Evolutionary conservation across 2,329 filamentous ascomycete genomes (phyloP).

Genomic region (Ascochyta clinopodiicola): DNA sequence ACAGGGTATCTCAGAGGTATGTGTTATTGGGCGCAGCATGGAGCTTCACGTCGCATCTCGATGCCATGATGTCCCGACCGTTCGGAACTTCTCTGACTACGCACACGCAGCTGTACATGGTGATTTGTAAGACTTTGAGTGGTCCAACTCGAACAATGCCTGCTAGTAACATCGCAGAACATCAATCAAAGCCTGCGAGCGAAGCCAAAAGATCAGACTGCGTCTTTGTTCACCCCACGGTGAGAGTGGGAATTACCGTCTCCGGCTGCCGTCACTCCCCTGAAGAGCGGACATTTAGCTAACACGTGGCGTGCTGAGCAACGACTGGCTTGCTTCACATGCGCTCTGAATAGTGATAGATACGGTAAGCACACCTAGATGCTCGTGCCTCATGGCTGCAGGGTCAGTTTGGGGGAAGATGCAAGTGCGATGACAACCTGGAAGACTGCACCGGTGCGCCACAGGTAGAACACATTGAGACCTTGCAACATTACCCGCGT

Average conservation of each 20-base stretch:
- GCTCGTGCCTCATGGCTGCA: not conserved
- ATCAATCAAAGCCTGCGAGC: not conserved
- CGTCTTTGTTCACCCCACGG: constrained; percentile 1
- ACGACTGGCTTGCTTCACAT: not conserved
- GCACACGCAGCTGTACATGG: constrained; percentile 21
- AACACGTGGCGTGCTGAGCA: constrained; percentile 18
- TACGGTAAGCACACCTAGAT: not conserved
- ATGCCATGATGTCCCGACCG: constrained; percentile 3
- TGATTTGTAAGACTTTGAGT: constrained; percentile 12
- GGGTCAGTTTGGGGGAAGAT: not conserved
- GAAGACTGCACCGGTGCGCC: not conserved
- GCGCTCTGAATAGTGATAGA: not conserved
- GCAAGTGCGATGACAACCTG: not conserved
- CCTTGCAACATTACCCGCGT: not conserved
- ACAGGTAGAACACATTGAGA: not conserved
- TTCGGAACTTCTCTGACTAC: constrained; percentile 8
- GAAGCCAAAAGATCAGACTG: not conserved
- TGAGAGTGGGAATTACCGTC: constrained; percentile 23
- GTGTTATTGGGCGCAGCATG: not conserved
- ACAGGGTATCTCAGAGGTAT: not conserved
- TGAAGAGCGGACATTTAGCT: constrained; percentile 28
- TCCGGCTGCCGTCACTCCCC: constrained; percentile 23
- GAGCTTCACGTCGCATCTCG: not conserved
- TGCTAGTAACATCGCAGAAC: constrained; percentile 9
- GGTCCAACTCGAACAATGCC: constrained; percentile 14